Evolutionary conservation across 2,329 filamentous ascomycete genomes (phyloP).

Genomic region (Colletotrichum orchidophilum): DNA sequence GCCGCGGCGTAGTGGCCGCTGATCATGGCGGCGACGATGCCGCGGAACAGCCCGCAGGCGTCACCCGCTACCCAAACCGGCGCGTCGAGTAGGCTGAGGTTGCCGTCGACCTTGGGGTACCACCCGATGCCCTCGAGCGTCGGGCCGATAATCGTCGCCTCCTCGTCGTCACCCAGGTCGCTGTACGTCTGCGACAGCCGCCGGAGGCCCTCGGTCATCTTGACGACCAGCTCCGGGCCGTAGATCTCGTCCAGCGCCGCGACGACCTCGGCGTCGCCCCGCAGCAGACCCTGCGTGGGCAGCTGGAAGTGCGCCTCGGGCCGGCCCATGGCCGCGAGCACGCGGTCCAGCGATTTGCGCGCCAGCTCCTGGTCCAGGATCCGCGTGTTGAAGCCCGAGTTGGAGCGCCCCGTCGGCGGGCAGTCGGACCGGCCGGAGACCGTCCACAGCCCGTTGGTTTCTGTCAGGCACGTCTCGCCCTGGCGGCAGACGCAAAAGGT

Average conservation of each 20-base stretch:
- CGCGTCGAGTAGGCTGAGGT: neutral
- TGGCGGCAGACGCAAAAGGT: neutral
- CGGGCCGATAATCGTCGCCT: neutral
- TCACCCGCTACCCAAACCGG: neutral
- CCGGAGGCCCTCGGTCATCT: neutral
- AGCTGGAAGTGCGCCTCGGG: neutral
- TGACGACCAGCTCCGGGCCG: neutral
- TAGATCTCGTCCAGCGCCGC: neutral
- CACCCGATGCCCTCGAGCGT: neutral
- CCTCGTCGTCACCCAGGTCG: neutral
- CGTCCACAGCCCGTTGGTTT: neutral
- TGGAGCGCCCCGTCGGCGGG: neutral
- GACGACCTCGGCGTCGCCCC: neutral
- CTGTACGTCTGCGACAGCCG: neutral
- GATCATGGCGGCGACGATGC: neutral
- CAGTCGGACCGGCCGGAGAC: neutral
- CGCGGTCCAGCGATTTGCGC: neutral
- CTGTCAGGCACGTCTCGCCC: neutral
- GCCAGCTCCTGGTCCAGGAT: neutral
- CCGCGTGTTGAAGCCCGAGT: neutral
- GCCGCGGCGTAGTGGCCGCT: neutral
- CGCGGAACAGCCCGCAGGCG: neutral
- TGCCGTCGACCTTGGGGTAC: neutral
- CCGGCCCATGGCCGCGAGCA: neutral
- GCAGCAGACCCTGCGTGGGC: neutral